A percentile compares a stretch with the other conserved stretches of the same genome.
These are phyloP conservation scores for Fusarium clavum DNA, from an alignment of 2,329 filamentous ascomycete genomes.

Conservation along the genomic window DNA sequence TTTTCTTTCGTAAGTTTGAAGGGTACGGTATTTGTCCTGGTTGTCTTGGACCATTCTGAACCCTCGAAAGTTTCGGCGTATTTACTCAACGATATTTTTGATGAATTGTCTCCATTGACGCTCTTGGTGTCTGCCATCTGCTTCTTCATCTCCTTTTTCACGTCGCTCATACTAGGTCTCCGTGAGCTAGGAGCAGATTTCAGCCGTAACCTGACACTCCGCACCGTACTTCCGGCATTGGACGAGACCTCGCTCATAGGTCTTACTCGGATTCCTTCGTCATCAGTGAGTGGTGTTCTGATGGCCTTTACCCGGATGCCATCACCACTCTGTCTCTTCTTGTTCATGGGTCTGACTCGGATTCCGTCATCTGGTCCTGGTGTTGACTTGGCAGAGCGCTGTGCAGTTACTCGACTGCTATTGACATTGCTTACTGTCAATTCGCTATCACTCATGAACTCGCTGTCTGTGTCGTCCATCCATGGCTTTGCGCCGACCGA, in stretches of 20 bases:
- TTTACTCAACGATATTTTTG: slow-evolving; percentile 25
- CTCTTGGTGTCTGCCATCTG: slow-evolving; percentile 30
- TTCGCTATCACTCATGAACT: slow-evolving; percentile 48
- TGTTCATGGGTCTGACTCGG: slow-evolving; percentile 56
- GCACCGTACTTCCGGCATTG: slow-evolving; percentile 42
- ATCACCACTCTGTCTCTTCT: slow-evolving; percentile 49
- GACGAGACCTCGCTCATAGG: slow-evolving; percentile 48
- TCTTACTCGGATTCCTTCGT: slow-evolving; percentile 50
- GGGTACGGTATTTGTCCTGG: background rate
- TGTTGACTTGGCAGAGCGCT: slow-evolving; percentile 42
- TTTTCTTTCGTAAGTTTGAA: slow-evolving; percentile 54
- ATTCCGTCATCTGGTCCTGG: slow-evolving; percentile 56
- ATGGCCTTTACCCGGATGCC: slow-evolving; percentile 50
- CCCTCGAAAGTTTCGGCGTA: slow-evolving; percentile 31
- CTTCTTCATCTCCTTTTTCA: slow-evolving; percentile 46
- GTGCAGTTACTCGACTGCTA: slow-evolving; percentile 37
- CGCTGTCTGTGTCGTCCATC: slow-evolving; percentile 45
- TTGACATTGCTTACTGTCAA: slow-evolving; percentile 46
- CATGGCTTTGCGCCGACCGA: slow-evolving; percentile 49
- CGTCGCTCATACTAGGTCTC: slow-evolving; percentile 44
- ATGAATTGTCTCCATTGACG: slow-evolving; percentile 18
- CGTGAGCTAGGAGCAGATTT: slow-evolving; percentile 47
- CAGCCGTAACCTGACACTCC: slow-evolving; percentile 43
- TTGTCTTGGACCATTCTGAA: slow-evolving; percentile 33
- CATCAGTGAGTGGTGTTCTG: slow-evolving; percentile 38